Percentiles rank a stretch among this genome's conserved stretches.
Conservation (phyloP, 73 alveolate species). For the Tetrahymena borealis region DNA sequence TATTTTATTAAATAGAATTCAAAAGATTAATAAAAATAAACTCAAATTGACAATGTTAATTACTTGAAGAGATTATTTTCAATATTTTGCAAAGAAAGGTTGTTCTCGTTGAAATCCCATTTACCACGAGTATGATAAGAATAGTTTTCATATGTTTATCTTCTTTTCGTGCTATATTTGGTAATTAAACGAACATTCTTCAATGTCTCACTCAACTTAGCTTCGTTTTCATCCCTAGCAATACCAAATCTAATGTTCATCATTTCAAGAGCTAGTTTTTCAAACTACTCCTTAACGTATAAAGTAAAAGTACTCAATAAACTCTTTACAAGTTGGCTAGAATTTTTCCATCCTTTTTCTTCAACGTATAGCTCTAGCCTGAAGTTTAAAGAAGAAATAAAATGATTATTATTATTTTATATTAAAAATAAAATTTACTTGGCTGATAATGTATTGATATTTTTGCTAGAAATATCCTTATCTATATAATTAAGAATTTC, state of each 20-base stretch:
- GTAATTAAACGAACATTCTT: neutral
- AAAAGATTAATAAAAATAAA: neutral
- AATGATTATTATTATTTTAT: conserved; percentile 5
- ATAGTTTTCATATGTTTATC: conserved; percentile 6
- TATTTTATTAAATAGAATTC: neutral
- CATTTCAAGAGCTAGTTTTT: conserved; percentile 42
- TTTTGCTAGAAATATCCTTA: conserved; percentile 6
- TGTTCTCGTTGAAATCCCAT: neutral
- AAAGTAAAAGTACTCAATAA: conserved; percentile 42
- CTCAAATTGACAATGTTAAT: neutral
- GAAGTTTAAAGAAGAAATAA: conserved; percentile 20
- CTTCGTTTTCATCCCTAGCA: neutral
- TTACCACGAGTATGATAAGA: neutral
- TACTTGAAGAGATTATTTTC: neutral
- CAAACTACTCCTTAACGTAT: conserved; percentile 43
- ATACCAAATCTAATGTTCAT: conserved; percentile 23
- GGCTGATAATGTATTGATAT: conserved; percentile 19
- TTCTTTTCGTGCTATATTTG: conserved; percentile 1
- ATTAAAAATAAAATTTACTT: neutral
- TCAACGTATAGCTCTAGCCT: conserved; percentile 64
- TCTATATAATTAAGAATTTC: neutral
- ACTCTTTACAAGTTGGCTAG: conserved; percentile 11
- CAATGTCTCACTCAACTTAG: neutral
- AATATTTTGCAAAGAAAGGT: neutral
- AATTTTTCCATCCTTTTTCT: conserved; percentile 51